Percentiles rank a stretch among this genome's conserved stretches.
Conservation (phyloP, 164 flowering plant species). For the Dillenia turbinata region DNA sequence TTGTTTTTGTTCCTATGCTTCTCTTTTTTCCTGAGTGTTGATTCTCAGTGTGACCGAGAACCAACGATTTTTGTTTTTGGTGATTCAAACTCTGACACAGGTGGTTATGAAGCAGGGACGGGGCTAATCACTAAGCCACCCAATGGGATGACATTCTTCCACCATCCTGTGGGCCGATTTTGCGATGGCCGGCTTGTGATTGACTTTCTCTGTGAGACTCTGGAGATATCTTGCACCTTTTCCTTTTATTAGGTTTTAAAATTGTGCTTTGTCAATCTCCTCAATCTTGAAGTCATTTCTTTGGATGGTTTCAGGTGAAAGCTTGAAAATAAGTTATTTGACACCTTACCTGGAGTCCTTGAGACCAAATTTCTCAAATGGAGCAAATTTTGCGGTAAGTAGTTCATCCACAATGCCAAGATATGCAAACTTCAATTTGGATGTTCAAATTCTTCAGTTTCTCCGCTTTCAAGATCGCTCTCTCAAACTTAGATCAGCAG, state of each 20-base stretch:
- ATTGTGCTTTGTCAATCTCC: too few species aligned
- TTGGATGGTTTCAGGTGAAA: slow-evolving; percentile 18
- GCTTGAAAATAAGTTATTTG: slow-evolving; percentile 20
- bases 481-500: slow-evolving; percentile 26
- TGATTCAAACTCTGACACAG: slow-evolving; percentile 52
- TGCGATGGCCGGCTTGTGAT: slow-evolving; percentile 39
- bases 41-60: slow-evolving; percentile 9
- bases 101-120: slow-evolving; percentile 27
- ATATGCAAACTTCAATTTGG: slow-evolving; percentile 30
- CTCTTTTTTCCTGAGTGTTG: neutral
- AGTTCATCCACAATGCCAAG: slow-evolving; percentile 44
- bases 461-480: slow-evolving; percentile 39
- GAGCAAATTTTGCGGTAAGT: slow-evolving; percentile 56
- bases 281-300: too few species aligned
- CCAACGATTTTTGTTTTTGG: slow-evolving; percentile 43
- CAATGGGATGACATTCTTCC: slow-evolving; percentile 38
- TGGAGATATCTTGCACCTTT: too few species aligned
- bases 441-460: slow-evolving; percentile 50
- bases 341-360: slow-evolving; percentile 46
- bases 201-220: slow-evolving; percentile 32
- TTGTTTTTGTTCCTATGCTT: neutral
- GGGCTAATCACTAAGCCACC: slow-evolving; percentile 32
- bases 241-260: too few species aligned
- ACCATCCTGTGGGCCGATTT: slow-evolving; percentile 30
- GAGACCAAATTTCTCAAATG: slow-evolving; percentile 44